phyloP scores from a whole-genome alignment of 2,329 filamentous ascomycete species.

The Colletotrichum camelliae region DNA sequence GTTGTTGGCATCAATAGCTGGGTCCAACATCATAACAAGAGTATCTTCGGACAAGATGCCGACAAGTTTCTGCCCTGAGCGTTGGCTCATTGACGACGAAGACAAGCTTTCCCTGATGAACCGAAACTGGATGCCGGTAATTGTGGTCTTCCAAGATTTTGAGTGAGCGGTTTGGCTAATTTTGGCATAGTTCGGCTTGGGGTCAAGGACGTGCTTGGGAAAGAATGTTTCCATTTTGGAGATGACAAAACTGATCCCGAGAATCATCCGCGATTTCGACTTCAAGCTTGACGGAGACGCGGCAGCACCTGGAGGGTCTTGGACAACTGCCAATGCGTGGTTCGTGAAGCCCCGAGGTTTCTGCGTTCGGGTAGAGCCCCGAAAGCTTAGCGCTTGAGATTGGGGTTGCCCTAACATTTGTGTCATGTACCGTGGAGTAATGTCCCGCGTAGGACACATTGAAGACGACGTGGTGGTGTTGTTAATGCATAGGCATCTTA shows the following conservation, averaged over 20 bases:
- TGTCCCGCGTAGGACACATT: not conserved
- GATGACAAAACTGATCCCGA: conserved; percentile 46
- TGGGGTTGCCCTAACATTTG: not conserved
- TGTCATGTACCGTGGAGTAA: not conserved
- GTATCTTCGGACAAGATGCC: conserved; percentile 37
- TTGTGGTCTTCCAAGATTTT: not conserved
- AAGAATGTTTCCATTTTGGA: conserved; percentile 49
- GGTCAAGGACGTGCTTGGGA: conserved; percentile 47
- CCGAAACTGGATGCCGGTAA: conserved; percentile 33
- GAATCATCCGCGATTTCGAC: conserved; percentile 38
- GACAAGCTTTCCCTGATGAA: conserved; percentile 32
- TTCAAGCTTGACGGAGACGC: conserved; percentile 29
- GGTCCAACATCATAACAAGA: conserved; percentile 37
- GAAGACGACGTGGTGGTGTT: accelerated
- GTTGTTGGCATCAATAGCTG: conserved; percentile 41
- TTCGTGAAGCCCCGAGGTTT: conserved; percentile 49
- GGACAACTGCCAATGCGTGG: conserved; percentile 43
- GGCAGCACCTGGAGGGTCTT: conserved; percentile 13
- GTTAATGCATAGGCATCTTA: not conserved
- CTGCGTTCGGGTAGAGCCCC: conserved; percentile 27
- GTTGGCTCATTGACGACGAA: conserved; percentile 40
- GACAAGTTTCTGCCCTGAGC: conserved; percentile 42
- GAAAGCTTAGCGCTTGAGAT: not conserved
- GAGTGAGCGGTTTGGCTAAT: not conserved
- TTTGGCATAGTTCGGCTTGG: conserved; percentile 41